phyloP scores from a whole-genome alignment of 176 grass and related monocot genomes.

The Puya raimondii region DNA sequence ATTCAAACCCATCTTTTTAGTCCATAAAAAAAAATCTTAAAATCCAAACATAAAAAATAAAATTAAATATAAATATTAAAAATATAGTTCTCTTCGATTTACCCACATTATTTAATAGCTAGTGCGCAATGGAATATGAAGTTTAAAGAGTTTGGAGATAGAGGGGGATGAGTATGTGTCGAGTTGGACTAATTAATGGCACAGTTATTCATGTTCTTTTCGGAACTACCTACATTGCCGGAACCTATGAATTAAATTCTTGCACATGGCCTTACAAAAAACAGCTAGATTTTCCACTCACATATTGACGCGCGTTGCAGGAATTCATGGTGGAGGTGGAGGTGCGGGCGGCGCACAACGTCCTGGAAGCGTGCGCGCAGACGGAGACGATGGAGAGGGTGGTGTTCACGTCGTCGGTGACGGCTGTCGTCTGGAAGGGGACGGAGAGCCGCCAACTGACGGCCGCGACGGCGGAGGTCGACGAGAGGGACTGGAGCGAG shows the following conservation, averaged over 20 bases:
- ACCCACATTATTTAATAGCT: too few species aligned
- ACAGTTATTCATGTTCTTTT: constrained; percentile 22
- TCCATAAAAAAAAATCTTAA: too few species aligned
- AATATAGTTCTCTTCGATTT: neutral
- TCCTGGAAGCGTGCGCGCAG: constrained; percentile 87
- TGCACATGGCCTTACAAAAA: neutral
- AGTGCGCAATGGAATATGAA: too few species aligned
- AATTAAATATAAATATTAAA: too few species aligned
- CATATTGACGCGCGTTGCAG: constrained; percentile 13
- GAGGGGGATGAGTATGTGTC: too few species aligned
- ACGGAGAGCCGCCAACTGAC: neutral
- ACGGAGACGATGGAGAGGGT: constrained; percentile 63
- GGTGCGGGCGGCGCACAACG: constrained; percentile 82
- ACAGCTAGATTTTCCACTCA: too few species aligned
- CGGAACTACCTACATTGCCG: too few species aligned
- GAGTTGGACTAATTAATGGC: too few species aligned
- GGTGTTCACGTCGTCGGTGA: constrained; percentile 91
- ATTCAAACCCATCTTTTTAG: too few species aligned
- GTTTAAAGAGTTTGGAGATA: too few species aligned
- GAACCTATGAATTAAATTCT: too few species aligned
- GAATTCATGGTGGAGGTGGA: constrained; percentile 58
- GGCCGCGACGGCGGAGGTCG: constrained; percentile 8
- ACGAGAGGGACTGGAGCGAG: constrained; percentile 91
- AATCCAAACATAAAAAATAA: too few species aligned
- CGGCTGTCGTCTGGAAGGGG: constrained; percentile 70